Base-by-base conservation (phyloP, 169 alveolate genomes). In the Plasmodium inui region DNA sequence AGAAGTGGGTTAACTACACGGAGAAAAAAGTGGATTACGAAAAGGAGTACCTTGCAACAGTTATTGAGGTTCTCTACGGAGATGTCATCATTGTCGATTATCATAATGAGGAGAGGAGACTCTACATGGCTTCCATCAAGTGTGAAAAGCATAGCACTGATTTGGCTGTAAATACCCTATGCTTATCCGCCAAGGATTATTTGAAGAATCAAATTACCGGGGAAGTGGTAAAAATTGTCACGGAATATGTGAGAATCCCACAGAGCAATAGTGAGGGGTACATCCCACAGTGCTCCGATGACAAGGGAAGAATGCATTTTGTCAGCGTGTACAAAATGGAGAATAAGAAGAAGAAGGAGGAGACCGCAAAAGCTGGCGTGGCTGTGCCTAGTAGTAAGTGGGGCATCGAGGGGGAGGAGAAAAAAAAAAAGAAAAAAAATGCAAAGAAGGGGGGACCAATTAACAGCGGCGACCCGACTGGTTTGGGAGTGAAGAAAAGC, bases 261-360 rank as follows among this genome's bases (percentile, higher is more conserved):
- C 94, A 89, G 30, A 89, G 91, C 78, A 89, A 89, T 67, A 89
- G 83, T 22, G 94, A 89, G 44, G 94, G 94, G n/a, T 89, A 89
- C 72, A 89, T 89, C n/a, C 94, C 94, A 8, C 94, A 39, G 50
- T 89, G 94, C n/a, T 89, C 94, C 2, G 94, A 89, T 81, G 90
- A 89, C 37, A 80, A 89, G 61, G 94, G 94, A 73, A 89, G 94
- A 28, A 89, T 89, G 94, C 94, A 89, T 67, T 89, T 89, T 89
- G 94, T 89, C 0, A 89, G 91, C 67, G 90, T 89, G 14, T 89
- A 89, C 70, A 79, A 89, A 70, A 79, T 89, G 50, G 83, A 30
- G 37, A 80, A 78, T 28, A 78, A 78, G 50, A 79, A 88, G 28
- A 88, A 79, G 14, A 83, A 83, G 28, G 81, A 67, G n/a, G 81